These are phyloP conservation scores for Isabelozyma gotoi DNA, from an alignment of 805 yeast genomes.

Conservation along the genomic window DNA sequence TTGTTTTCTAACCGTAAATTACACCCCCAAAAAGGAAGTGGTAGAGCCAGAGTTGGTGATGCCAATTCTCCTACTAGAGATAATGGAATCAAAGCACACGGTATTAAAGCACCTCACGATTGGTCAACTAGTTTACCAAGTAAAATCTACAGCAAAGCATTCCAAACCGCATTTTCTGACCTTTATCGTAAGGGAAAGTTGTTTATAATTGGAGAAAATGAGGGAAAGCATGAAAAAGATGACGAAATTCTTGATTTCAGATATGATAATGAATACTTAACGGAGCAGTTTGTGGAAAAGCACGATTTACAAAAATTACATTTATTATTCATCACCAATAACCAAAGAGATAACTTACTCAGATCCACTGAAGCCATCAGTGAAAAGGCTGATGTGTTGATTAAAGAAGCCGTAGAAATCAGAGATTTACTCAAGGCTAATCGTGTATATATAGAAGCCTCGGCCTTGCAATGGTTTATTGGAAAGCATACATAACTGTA, in stretches of 20 bases:
- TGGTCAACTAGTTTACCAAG: conserved; percentile 74
- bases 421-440: conserved; percentile 81
- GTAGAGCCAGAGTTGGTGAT: conserved; percentile 95
- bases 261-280: conserved; percentile 43
- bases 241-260: conserved; percentile 33
- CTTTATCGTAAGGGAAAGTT: conserved; percentile 76
- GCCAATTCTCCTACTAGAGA: conserved; percentile 90
- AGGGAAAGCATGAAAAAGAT: conserved; percentile 17
- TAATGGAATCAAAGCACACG: conserved; percentile 88
- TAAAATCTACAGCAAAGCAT: conserved; percentile 72
- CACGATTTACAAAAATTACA: conserved; percentile 53
- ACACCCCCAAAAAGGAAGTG: conserved; percentile 89
- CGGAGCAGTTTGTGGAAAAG: conserved; percentile 47
- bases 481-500: conserved; percentile 11
- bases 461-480: conserved; percentile 64
- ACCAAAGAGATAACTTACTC: conserved; percentile 58
- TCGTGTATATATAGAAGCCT: conserved; percentile 68
- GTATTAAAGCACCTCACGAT: conserved; percentile 88
- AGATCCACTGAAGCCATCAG: conserved; percentile 54
- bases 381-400: conserved; percentile 59
- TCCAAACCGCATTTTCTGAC: conserved; percentile 78
- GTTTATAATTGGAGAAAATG: conserved; percentile 62
- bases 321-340: conserved; percentile 67
- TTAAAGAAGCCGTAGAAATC: conserved; percentile 78
- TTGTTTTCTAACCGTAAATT: conserved; percentile 83